Evolutionary conservation across 2,329 filamentous ascomycete genomes (phyloP).

Genomic region (Cladosporium colombiae): DNA sequence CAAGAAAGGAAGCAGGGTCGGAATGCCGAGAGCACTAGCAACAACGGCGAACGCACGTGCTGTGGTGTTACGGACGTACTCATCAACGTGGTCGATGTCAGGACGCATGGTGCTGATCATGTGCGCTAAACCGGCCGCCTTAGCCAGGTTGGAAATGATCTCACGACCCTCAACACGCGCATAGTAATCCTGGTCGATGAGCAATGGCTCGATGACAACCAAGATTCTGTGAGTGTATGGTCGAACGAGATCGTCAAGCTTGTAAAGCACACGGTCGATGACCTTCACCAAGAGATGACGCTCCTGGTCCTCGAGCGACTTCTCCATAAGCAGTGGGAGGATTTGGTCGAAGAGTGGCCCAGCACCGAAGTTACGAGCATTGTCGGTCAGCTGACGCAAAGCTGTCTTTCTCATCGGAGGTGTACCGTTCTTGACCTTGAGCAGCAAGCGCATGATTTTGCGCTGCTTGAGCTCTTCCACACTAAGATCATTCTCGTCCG

Average conservation of each 20-base stretch:
- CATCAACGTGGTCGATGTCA: conserved; percentile 97
- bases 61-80: conserved; percentile 97
- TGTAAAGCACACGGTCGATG: conserved; percentile 97
- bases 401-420: conserved; percentile 99
- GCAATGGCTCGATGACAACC: conserved; percentile 96
- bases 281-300: conserved; percentile 98
- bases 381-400: conserved; percentile 93
- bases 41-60: conserved; percentile 96
- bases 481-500: conserved; percentile 85
- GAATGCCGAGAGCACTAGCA: conserved; percentile 92
- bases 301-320: conserved; percentile 95
- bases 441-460: conserved; percentile 94
- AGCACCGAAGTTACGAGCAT: conserved; percentile 92
- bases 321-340: conserved; percentile 94
- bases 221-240: conserved; percentile 98
- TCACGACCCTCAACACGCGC: conserved; percentile 96
- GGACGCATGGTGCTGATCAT: conserved; percentile 99
- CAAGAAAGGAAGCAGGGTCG: conserved; percentile 89
- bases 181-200: conserved; percentile 99
- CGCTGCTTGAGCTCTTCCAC: conserved; percentile 96
- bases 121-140: conserved; percentile 92
- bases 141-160: conserved; percentile 96
- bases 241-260: conserved; percentile 92
- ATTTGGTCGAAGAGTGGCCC: conserved; percentile 97
- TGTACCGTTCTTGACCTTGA: conserved; percentile 99